Conservation (phyloP, 148 eudicot species). For the Chenopodium suecicum region DNA sequence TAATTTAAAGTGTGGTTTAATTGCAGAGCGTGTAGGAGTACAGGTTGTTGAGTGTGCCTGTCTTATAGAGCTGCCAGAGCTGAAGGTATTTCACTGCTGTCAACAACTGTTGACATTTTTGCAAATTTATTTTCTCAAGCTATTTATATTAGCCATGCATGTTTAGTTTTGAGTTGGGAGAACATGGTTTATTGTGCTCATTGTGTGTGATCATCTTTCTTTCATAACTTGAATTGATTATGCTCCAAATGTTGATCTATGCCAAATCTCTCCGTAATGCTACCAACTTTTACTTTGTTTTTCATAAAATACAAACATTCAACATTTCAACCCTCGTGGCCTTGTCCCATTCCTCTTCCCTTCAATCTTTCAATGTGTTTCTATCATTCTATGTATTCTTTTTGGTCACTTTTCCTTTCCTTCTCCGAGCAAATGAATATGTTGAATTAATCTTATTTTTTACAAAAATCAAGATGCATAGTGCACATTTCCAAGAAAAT, state of each 20-base stretch:
- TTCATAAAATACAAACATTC: too few species aligned
- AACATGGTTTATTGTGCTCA: neutral
- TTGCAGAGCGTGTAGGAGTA: slow-evolving; percentile 78
- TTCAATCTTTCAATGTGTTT: too few species aligned
- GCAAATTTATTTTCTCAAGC: neutral
- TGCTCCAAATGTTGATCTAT: neutral
- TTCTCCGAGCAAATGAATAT: too few species aligned
- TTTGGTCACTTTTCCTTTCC: too few species aligned
- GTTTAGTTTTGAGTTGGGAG: neutral
- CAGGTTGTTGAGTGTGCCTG: slow-evolving; percentile 91
- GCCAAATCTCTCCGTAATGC: too few species aligned
- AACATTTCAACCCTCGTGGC: too few species aligned
- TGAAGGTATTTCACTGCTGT: slow-evolving; percentile 57
- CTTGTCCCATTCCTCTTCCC: too few species aligned
- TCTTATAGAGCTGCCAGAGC: slow-evolving; percentile 79
- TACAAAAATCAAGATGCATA: too few species aligned
- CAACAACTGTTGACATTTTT: neutral
- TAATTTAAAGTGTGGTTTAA: slow-evolving; percentile 11
- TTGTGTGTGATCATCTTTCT: neutral
- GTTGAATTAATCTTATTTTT: too few species aligned
- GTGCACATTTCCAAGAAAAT: too few species aligned
- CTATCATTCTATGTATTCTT: too few species aligned
- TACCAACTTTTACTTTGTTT: too few species aligned
- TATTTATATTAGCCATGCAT: neutral
- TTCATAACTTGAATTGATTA: neutral